Conservation (phyloP, 805 yeast species). For the Saccharomycopsis capsularis region DNA sequence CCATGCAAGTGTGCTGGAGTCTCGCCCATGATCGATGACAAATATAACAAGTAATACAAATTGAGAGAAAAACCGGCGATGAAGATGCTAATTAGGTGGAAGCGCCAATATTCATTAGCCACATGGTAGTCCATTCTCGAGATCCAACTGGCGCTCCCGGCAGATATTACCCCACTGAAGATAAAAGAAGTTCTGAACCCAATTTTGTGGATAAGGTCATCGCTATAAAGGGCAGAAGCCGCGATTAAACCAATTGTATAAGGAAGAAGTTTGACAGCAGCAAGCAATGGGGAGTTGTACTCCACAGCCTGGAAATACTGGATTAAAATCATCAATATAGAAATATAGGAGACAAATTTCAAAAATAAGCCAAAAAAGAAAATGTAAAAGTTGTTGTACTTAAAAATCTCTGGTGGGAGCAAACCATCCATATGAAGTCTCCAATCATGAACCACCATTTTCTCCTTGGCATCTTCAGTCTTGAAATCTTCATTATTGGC, state of each 20-base stretch:
- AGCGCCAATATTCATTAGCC: constrained; percentile 5
- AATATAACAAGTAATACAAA: constrained; percentile 31
- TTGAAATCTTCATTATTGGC: background rate
- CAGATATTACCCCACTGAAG: background rate
- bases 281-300: constrained; percentile 28
- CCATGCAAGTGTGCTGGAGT: constrained; percentile 36
- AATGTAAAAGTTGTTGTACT: constrained; percentile 26
- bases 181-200: background rate
- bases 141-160: constrained; percentile 19
- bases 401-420: constrained; percentile 27
- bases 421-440: constrained; percentile 24
- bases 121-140: constrained; percentile 7
- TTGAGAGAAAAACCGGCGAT: constrained; percentile 27
- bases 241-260: constrained; percentile 28
- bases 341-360: constrained; percentile 24
- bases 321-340: constrained; percentile 23
- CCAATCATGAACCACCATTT: constrained; percentile 11
- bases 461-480: background rate
- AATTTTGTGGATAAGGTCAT: constrained; percentile 2
- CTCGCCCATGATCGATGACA: constrained; percentile 27
- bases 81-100: constrained; percentile 15
- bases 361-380: constrained; percentile 24
- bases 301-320: constrained; percentile 29
- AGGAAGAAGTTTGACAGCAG: constrained; percentile 34
- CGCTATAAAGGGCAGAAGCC: constrained; percentile 27